phyloP scores from a whole-genome alignment of 495 filamentous ascomycete species.

The Penicillium waksmanii region DNA sequence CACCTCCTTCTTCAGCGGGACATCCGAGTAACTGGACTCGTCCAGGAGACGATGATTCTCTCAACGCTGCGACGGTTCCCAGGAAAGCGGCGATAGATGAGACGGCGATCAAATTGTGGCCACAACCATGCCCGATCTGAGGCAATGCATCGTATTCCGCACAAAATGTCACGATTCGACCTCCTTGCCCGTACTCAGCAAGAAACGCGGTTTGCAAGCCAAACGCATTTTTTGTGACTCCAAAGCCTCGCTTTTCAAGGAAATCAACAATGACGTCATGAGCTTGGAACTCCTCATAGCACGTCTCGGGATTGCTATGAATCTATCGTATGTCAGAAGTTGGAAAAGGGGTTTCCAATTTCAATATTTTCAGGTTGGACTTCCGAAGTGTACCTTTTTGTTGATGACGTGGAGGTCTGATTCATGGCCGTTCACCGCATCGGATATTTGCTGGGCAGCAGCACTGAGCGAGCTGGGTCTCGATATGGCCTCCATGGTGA shows the following conservation, averaged over 20 bases:
- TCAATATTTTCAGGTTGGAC: neutral
- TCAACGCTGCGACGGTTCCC: slow-evolving; percentile 48
- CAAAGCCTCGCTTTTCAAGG: slow-evolving; percentile 47
- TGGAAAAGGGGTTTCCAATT: too few species aligned
- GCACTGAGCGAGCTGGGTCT: neutral
- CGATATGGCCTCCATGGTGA: neutral
- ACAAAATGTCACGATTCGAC: slow-evolving; percentile 32
- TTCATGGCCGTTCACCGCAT: slow-evolving; percentile 2
- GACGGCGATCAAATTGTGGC: slow-evolving; percentile 66
- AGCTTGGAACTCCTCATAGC: slow-evolving; percentile 53
- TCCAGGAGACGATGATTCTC: slow-evolving; percentile 43
- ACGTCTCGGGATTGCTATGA: slow-evolving; percentile 52
- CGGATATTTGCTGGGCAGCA: neutral
- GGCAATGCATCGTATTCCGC: slow-evolving; percentile 53
- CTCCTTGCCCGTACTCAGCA: slow-evolving; percentile 23
- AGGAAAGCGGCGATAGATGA: slow-evolving; percentile 57
- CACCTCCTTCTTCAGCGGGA: slow-evolving; percentile 67
- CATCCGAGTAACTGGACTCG: slow-evolving; percentile 63
- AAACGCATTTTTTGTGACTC: slow-evolving; percentile 47
- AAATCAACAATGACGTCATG: slow-evolving; percentile 54
- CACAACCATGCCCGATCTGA: slow-evolving; percentile 61
- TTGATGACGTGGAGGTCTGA: neutral
- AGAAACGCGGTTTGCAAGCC: slow-evolving; percentile 31
- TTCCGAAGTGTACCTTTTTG: neutral
- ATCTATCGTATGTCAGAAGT: slow-evolving; percentile 12